Conservation (phyloP, 805 yeast genomes). For the Yarrowia bubula region DNA sequence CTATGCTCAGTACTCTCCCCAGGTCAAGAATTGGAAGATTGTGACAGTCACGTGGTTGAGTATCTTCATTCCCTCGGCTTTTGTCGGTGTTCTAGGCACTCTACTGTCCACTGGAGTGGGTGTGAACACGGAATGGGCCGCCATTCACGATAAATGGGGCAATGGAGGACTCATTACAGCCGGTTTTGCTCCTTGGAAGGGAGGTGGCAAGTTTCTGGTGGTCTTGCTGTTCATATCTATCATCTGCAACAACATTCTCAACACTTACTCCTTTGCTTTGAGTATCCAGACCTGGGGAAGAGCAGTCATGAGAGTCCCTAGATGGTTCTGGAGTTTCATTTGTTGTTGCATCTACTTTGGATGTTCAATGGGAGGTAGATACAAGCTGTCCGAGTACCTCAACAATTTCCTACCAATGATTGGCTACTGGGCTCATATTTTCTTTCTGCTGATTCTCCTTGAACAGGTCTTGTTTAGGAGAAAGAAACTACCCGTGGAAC, state of each 20-base stretch:
- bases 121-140: conserved; percentile 55
- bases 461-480: conserved; percentile 73
- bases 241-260: conserved; percentile 77
- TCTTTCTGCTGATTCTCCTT: conserved; percentile 64
- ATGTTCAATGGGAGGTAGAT: conserved; percentile 71
- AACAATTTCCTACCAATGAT: conserved; percentile 87
- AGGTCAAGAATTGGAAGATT: conserved; percentile 53
- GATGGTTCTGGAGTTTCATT: conserved; percentile 71
- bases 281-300: conserved; percentile 59
- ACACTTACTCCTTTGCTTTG: conserved; percentile 78
- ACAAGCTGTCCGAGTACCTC: conserved; percentile 67
- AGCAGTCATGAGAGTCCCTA: conserved; percentile 59
- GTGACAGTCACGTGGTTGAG: conserved; percentile 64
- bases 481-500: conserved; percentile 39
- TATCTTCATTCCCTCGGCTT: conserved; percentile 65
- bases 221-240: conserved; percentile 69
- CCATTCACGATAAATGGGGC: conserved; percentile 56
- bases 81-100: conserved; percentile 73
- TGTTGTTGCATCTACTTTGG: conserved; percentile 64
- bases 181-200: conserved; percentile 69
- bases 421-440: conserved; percentile 87
- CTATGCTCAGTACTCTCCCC: conserved; percentile 75
- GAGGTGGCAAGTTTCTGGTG: conserved; percentile 73
- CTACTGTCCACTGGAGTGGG: conserved; percentile 67
- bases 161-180: conserved; percentile 72